Evolutionary conservation across 495 filamentous ascomycete species (phyloP), one percentile per base, ranked within the genome.

Genomic region (Mytilinidion resinicola): DNA sequence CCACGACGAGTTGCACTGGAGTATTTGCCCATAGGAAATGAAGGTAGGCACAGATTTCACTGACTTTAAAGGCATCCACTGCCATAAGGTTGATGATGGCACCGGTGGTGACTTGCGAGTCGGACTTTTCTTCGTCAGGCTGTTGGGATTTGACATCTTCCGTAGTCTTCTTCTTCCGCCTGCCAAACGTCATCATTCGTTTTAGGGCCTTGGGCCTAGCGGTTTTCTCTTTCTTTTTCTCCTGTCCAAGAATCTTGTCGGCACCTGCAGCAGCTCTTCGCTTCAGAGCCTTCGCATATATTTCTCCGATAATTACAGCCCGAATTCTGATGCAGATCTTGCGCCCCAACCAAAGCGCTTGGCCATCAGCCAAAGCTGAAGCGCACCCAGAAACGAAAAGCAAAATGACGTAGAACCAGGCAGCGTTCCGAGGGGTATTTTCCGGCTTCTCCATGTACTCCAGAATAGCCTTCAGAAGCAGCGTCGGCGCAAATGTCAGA

Each of bases 81-180:
- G 95, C 85, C 95, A 99, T 99, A 61, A 99, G 73, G 69, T 97
- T 99, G 74, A 97, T 97, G 69, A 99, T 96, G 20, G 91, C 93
- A 56, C 95, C 95, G 55, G 91, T 78, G 62, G 95, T 96, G 17
- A 88, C 93, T 71, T 95, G 88, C 41, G 86, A 82, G 35, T 86
- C 82, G 2, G 77, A 61, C 9, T 78, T 75, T 7, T 67, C 73
- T 20, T 76, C 67, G 12, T 72, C 55, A 3, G 73, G 73, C 9
- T 76, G 19, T 61, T 70, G 49, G 66, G 67, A 67, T 62, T 64
- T 51, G 20, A 59, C 47, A 9, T 61, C 54, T 69, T 78, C 73
- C 25, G 74, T 68, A 11, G 73, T 67, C 63, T 80, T 78, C 70
- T 87, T 84, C 60, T 82, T 82, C 64, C 82, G 81, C 10, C 85